A percentile compares a stretch with the other conserved stretches of the same genome.
phyloP scores from a whole-genome alignment of 129 eudicot species.

The Lonicera japonica region DNA sequence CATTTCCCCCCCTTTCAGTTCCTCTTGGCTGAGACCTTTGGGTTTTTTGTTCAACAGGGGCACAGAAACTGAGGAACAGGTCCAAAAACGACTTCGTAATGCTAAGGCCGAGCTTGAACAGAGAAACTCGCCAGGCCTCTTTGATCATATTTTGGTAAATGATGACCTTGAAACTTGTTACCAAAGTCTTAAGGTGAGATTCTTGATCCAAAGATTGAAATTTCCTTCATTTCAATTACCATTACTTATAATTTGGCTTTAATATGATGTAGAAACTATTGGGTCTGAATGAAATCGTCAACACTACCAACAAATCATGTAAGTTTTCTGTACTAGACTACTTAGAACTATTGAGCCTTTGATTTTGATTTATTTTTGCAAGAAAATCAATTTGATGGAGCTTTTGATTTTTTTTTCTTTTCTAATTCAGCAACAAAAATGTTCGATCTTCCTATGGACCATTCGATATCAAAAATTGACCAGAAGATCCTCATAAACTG shows the following conservation, averaged over 20 bases:
- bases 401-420: background rate
- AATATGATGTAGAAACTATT: conserved; percentile 53
- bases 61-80: conserved; percentile 89
- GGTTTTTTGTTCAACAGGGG: conserved; percentile 38
- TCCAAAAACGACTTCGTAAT: conserved; percentile 79
- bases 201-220: background rate
- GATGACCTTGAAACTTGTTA: conserved; percentile 78
- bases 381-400: conserved; percentile 1
- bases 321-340: conserved; percentile 8
- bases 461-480: conserved; percentile 46
- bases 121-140: conserved; percentile 64
- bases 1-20: background rate
- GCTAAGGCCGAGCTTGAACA: conserved; percentile 86
- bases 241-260: conserved; percentile 1
- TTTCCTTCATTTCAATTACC: background rate
- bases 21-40: background rate
- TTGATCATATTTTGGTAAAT: conserved; percentile 82
- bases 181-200: conserved; percentile 63
- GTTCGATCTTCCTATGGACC: conserved; percentile 40
- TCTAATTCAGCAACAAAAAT: conserved; percentile 35
- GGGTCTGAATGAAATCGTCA: conserved; percentile 42
- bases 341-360: background rate
- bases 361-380: background rate
- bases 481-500: conserved; percentile 52
- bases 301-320: conserved; percentile 35